Conservation (phyloP, 805 yeast genomes). For the Nakazawaea laoshanensis region DNA sequence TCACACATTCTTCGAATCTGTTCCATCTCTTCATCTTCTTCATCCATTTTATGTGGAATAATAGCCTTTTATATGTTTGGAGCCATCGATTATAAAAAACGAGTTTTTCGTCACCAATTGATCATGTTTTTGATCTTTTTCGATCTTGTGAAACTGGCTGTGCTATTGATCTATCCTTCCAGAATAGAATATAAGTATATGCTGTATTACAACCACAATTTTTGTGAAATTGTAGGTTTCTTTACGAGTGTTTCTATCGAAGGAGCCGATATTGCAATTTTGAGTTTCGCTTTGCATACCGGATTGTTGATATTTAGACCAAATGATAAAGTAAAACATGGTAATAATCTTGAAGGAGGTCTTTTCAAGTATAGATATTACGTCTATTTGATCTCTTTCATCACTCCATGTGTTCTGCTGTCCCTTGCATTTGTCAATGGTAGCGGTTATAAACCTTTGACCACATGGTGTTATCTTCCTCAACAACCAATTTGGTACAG, state of each 20-base stretch:
- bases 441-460: constrained; percentile 51
- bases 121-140: constrained; percentile 59
- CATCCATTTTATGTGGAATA: constrained; percentile 46
- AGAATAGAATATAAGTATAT: constrained; percentile 34
- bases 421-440: constrained; percentile 57
- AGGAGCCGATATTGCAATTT: constrained; percentile 80
- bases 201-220: constrained; percentile 37
- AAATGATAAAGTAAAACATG: constrained; percentile 18
- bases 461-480: constrained; percentile 77
- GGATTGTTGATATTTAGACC: constrained; percentile 66
- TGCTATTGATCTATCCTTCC: constrained; percentile 62
- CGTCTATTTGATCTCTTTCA: constrained; percentile 49
- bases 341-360: constrained; percentile 58
- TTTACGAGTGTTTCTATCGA: constrained; percentile 74
- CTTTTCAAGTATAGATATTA: constrained; percentile 47
- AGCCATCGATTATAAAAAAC: constrained; percentile 55
- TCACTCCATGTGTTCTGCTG: constrained; percentile 62
- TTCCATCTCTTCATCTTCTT: constrained; percentile 39
- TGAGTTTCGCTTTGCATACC: constrained; percentile 78
- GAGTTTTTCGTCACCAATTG: constrained; percentile 63
- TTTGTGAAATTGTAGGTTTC: constrained; percentile 68
- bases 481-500: constrained; percentile 66
- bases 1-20: constrained; percentile 21
- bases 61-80: constrained; percentile 49
- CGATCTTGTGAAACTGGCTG: constrained; percentile 67